A percentile compares a stretch with the other conserved stretches of the same genome.
These are phyloP conservation scores for Exophiala spinifera DNA, from an alignment of 2,329 filamentous ascomycete genomes.

Conservation along the genomic window DNA sequence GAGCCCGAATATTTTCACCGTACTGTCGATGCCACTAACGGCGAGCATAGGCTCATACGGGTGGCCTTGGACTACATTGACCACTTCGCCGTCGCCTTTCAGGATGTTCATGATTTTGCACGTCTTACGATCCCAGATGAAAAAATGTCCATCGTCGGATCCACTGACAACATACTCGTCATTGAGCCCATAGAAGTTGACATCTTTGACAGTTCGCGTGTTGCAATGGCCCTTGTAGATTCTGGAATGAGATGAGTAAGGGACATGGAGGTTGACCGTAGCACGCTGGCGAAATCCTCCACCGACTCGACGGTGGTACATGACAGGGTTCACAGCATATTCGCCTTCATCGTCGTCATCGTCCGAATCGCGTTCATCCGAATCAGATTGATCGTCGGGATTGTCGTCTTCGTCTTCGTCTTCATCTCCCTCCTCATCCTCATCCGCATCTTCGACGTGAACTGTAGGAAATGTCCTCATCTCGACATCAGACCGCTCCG, in stretches of 20 bases:
- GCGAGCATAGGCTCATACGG: slow-evolving; percentile 66
- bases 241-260: slow-evolving; percentile 56
- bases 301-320: slow-evolving; percentile 48
- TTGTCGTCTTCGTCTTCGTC: slow-evolving; percentile 18
- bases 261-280: slow-evolving; percentile 53
- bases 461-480: slow-evolving; percentile 12
- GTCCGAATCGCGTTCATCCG: slow-evolving; percentile 11
- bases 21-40: slow-evolving; percentile 65
- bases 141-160: slow-evolving; percentile 64
- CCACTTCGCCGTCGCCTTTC: slow-evolving; percentile 65
- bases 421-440: slow-evolving; percentile 23
- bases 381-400: slow-evolving; percentile 20
- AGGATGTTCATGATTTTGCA: slow-evolving; percentile 61
- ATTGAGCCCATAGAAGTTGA: slow-evolving; percentile 64
- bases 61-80: slow-evolving; percentile 66
- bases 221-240: slow-evolving; percentile 65
- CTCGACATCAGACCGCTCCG: slow-evolving; percentile 11
- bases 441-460: slow-evolving; percentile 30
- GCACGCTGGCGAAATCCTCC: slow-evolving; percentile 47
- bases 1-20: slow-evolving; percentile 66
- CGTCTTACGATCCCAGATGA: slow-evolving; percentile 67
- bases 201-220: slow-evolving; percentile 65
- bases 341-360: slow-evolving; percentile 33
- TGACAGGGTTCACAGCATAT: slow-evolving; percentile 31
- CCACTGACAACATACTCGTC: slow-evolving; percentile 68